These are phyloP conservation scores for Fusarium sp. DNA, from an alignment of 2,329 filamentous ascomycete genomes.

Conservation along the genomic window DNA sequence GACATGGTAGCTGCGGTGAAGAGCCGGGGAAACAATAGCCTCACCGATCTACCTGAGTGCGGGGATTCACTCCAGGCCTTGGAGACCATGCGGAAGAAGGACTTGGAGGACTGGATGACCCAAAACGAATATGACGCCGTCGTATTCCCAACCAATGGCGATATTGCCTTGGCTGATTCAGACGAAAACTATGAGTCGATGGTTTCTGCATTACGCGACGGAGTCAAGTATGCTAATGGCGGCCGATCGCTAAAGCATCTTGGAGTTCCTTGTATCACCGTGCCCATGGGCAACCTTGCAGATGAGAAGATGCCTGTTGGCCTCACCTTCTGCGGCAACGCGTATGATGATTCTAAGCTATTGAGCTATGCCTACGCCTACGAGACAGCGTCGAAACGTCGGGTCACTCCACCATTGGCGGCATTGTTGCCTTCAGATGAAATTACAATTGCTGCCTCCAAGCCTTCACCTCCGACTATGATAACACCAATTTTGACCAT, in stretches of 20 bases:
- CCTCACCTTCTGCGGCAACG: conserved; percentile 64
- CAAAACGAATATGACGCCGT: background rate
- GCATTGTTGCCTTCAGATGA: background rate
- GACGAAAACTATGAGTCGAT: conserved; percentile 53
- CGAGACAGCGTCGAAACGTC: conserved; percentile 6
- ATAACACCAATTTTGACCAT: background rate
- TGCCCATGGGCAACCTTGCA: conserved; percentile 65
- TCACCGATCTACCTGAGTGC: background rate
- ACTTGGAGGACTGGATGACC: conserved; percentile 4
- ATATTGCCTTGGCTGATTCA: conserved; percentile 63
- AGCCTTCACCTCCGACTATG: accelerated
- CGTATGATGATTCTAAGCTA: conserved; percentile 58
- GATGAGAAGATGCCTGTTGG: conserved; percentile 65
- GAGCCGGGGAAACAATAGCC: background rate
- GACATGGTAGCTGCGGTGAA: background rate
- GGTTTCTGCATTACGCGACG: conserved; percentile 52
- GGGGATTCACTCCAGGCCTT: background rate
- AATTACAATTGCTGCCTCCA: background rate
- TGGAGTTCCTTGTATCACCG: conserved; percentile 66
- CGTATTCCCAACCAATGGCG: conserved; percentile 59
- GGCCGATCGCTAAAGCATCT: conserved; percentile 66
- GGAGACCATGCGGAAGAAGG: background rate
- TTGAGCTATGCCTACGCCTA: conserved; percentile 45
- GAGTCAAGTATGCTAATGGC: conserved; percentile 67
- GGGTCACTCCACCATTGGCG: background rate